Evolutionary conservation across 2,329 filamentous ascomycete genomes (phyloP).

Genomic region (Cordyceps javanica): DNA sequence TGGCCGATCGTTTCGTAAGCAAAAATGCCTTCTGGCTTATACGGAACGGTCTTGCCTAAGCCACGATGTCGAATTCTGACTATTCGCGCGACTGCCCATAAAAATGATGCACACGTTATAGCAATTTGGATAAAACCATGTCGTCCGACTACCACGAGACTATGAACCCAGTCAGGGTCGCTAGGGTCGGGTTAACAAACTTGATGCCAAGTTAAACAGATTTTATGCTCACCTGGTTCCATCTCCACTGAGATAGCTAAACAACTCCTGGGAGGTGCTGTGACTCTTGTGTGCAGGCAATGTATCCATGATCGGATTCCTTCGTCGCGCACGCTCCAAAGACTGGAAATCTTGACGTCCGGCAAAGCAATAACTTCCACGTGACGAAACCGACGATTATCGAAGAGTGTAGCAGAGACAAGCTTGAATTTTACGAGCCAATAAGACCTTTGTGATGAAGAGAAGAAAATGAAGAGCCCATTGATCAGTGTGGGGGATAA

Average conservation of each 20-base stretch:
- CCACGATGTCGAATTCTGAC: not conserved
- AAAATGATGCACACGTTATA: not conserved
- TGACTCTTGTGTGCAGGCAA: not conserved
- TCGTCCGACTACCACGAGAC: not conserved
- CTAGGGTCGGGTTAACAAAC: not conserved
- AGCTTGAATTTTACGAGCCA: not conserved
- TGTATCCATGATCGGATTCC: not conserved
- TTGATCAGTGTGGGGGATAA: not conserved
- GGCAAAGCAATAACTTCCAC: not conserved
- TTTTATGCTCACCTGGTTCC: not conserved
- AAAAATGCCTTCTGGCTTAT: slow-evolving; percentile 1
- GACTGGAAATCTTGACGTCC: too few species aligned
- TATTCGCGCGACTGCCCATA: not conserved
- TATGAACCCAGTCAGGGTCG: slow-evolving; percentile 1
- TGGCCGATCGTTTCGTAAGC: slow-evolving; percentile 1
- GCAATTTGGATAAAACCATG: not conserved
- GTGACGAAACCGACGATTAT: not conserved
- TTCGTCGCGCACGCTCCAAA: not conserved
- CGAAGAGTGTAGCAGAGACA: too few species aligned
- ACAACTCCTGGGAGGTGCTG: not conserved
- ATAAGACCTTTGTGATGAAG: not conserved
- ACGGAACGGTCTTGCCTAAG: slow-evolving; percentile 1
- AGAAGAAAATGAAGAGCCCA: not conserved
- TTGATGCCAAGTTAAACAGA: too few species aligned
- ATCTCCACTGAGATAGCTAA: not conserved